These are phyloP conservation scores for Ogataea trehaloabstinens DNA, from an alignment of 805 yeast genomes.

Conservation along the genomic window DNA sequence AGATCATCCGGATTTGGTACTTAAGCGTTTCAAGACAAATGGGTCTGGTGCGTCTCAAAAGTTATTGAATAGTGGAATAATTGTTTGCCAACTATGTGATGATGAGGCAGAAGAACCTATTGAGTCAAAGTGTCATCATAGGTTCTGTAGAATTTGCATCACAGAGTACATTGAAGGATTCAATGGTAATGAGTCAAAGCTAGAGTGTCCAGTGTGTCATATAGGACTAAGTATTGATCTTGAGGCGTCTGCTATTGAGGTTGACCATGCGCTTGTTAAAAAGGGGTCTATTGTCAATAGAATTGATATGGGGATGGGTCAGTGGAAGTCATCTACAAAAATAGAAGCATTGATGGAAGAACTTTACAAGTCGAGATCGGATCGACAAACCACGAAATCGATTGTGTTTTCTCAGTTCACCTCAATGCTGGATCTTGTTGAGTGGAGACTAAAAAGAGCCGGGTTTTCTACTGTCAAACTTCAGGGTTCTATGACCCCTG, in stretches of 20 bases:
- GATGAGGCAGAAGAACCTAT: slow-evolving; percentile 99
- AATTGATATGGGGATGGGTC: slow-evolving; percentile 72
- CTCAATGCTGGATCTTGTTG: slow-evolving; percentile 91
- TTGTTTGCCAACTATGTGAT: slow-evolving; percentile 90
- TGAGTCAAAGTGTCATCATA: slow-evolving; percentile 90
- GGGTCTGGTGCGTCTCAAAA: slow-evolving; percentile 21
- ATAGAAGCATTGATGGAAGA: slow-evolving; percentile 96
- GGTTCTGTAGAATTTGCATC: slow-evolving; percentile 89
- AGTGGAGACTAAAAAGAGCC: slow-evolving; percentile 92
- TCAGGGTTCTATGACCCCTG: slow-evolving; percentile 97
- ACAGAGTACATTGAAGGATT: slow-evolving; percentile 85
- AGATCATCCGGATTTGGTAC: slow-evolving; percentile 94
- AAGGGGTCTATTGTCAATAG: slow-evolving; percentile 80
- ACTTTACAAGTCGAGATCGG: slow-evolving; percentile 80
- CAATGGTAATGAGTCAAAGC: slow-evolving; percentile 52
- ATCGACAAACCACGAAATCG: slow-evolving; percentile 84
- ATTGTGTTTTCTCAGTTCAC: slow-evolving; percentile 98
- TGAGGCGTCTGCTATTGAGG: slow-evolving; percentile 79
- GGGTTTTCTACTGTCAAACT: slow-evolving; percentile 93
- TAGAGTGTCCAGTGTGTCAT: slow-evolving; percentile 96
- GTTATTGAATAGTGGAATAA: slow-evolving; percentile 42
- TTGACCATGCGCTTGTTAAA: slow-evolving; percentile 54
- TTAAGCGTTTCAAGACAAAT: slow-evolving; percentile 57
- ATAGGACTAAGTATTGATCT: slow-evolving; percentile 88
- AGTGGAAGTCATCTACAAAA: slow-evolving; percentile 93